Evolutionary conservation across 202 grass and related monocot species (phyloP).

Genomic region (Miscanthus sacchariflorus): DNA sequence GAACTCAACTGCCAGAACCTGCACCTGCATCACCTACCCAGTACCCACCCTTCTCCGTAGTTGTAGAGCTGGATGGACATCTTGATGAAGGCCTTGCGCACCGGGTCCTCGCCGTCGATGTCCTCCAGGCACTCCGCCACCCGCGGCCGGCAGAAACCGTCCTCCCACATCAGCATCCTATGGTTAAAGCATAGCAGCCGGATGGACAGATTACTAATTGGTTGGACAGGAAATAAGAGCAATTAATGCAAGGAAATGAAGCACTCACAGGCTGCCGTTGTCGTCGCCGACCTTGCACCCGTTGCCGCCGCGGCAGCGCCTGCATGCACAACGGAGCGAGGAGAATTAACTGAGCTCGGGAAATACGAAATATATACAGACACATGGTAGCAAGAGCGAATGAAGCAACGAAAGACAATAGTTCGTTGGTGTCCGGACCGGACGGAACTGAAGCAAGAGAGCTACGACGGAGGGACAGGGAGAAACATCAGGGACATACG

Average conservation of each 20-base stretch:
- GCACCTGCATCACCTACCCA: conserved; percentile 72
- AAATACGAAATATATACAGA: not conserved
- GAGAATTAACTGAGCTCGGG: no score
- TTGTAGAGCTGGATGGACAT: conserved; percentile 99
- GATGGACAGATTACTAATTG: not conserved
- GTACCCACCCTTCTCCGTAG: conserved; percentile 99
- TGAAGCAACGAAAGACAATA: no score
- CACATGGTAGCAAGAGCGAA: no score
- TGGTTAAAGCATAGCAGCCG: not conserved
- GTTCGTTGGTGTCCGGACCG: no score
- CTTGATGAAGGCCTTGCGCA: conserved; percentile 99
- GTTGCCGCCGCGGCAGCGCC: conserved; percentile 94
- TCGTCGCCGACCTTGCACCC: conserved; percentile 99
- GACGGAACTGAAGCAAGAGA: not conserved
- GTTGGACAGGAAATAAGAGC: not conserved
- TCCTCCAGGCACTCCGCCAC: conserved; percentile 83
- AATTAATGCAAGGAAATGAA: not conserved
- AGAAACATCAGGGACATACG: conserved; percentile 49
- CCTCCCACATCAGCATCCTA: conserved; percentile 99
- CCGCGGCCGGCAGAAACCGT: conserved; percentile 86
- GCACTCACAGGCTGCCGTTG: conserved; percentile 93
- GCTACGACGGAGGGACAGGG: not conserved
- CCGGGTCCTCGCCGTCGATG: conserved; percentile 84
- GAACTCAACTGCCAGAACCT: not conserved
- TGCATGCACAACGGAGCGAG: conserved; percentile 8